Percentiles rank a stretch among this genome's conserved stretches.
phyloP scores from a whole-genome alignment of 352 stramenopile species.

The Elongisporangium anandrum region DNA sequence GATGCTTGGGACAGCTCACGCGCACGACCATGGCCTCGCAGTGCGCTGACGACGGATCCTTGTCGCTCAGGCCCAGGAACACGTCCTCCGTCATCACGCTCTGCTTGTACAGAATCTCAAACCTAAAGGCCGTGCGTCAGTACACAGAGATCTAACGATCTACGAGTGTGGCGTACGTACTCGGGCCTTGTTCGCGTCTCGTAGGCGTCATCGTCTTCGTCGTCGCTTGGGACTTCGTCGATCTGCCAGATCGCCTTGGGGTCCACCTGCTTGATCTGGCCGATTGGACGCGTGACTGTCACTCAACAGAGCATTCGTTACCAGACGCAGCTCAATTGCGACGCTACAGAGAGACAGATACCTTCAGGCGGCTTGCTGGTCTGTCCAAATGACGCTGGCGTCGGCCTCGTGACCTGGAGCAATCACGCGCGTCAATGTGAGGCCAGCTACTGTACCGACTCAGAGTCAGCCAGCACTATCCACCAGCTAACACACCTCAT shows the following conservation, averaged over 20 bases:
- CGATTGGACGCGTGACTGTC: conserved; percentile 57
- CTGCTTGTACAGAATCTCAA: conserved; percentile 85
- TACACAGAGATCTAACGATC: neutral
- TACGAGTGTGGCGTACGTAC: conserved; percentile 18
- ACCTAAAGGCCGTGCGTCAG: conserved; percentile 17
- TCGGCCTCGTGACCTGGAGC: neutral
- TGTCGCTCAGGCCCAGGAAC: conserved; percentile 77
- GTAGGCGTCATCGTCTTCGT: conserved; percentile 64
- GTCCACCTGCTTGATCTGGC: conserved; percentile 57
- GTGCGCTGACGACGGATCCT: conserved; percentile 75
- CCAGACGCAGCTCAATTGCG: too few species aligned
- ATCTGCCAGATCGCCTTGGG: conserved; percentile 70
- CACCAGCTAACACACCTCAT: conserved; percentile 13
- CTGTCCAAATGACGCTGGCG: neutral
- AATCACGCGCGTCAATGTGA: too few species aligned
- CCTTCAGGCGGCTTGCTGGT: conserved; percentile 21
- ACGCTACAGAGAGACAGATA: neutral
- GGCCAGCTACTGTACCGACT: too few species aligned
- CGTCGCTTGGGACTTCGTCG: conserved; percentile 67
- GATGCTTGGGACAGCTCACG: conserved; percentile 59
- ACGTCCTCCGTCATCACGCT: conserved; percentile 84
- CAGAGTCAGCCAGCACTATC: neutral
- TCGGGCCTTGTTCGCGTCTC: conserved; percentile 46
- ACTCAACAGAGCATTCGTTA: neutral
- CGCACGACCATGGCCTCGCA: conserved; percentile 81